Percentiles rank a stretch among this genome's conserved stretches.
Evolutionary conservation across 106 monocot species (phyloP).

Genomic region (Dendrobium huoshanense): DNA sequence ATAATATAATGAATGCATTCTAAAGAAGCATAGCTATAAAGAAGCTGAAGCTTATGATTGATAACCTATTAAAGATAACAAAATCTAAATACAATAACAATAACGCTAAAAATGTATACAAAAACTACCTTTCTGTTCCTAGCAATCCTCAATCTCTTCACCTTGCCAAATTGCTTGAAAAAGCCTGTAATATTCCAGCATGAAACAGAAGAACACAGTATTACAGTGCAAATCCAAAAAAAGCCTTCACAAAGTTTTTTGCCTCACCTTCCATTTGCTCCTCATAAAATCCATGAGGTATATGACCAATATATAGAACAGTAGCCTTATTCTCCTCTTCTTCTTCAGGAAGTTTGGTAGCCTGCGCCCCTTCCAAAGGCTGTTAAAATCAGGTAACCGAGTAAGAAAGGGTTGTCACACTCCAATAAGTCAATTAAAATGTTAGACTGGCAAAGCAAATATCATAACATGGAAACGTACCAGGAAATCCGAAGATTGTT

Average conservation of each 20-base stretch:
- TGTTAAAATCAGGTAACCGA: constrained; percentile 13
- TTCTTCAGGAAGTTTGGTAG: constrained; percentile 18
- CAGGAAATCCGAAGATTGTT: constrained; percentile 52
- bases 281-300: constrained; percentile 98
- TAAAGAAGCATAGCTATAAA: not conserved
- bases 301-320: constrained; percentile 80
- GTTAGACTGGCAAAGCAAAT: constrained; percentile 2
- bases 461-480: constrained; percentile 15
- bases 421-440: not conserved
- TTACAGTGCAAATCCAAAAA: constrained; percentile 1
- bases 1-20: not conserved
- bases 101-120: not conserved
- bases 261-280: constrained; percentile 83
- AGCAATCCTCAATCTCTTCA: constrained; percentile 76
- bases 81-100: not conserved
- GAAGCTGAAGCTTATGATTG: not conserved
- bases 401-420: not conserved
- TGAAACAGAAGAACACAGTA: not conserved
- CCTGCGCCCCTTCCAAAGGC: constrained; percentile 66
- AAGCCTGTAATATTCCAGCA: constrained; percentile 47
- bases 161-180: constrained; percentile 79
- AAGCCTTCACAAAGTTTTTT: not conserved
- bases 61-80: not conserved
- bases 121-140: constrained; percentile 66
- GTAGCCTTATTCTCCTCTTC: constrained; percentile 39